Evolutionary conservation across 495 filamentous ascomycete species (phyloP), one percentile per base, ranked within the genome.

Genomic region (Niebla homalea): DNA sequence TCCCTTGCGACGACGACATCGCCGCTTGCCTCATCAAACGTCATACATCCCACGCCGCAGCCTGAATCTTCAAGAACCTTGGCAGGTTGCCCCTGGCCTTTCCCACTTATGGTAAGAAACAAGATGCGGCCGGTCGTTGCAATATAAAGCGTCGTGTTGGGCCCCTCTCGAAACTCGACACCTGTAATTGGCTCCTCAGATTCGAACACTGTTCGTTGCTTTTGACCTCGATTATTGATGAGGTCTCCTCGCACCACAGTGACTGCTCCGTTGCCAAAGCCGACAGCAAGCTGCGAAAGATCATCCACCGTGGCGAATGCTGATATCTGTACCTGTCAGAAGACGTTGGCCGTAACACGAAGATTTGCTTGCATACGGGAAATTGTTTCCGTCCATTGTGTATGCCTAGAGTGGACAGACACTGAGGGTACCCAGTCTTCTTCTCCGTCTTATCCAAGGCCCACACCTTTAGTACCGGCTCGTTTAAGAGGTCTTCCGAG

Each of bases 141-240:
- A 45, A 97, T 83, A 62, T 93, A 98, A 0, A 98, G 75, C 0
- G 85, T 87, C 1, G 81, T 89, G 45, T 67, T 77, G 2, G 63
- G 64, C 8, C 80, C 80, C 49, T 81, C 76, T 25, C 78, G 72
- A 53, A 93, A 78, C 48, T 87, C 84, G 19, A 95, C 81, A 4
- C 88, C 92, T 0, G 92, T 98, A 36, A 98, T 83, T 0, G 92
- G 92, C 57, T 98, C 92, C 57, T 97, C 89, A 2, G 89, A 94
- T 59, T 96, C 92, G 66, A 94, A 93, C 23, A 98, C 88, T 23
- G 90, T 90, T 20, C 93, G 79, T 63, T 98, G 92, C 62, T 88
- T 89, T 35, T 92, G 85, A n/a, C 92, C 92, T 52, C 89, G 79
- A 63, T 97, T 93, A 63, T 97, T 86, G 51, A 98, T 89, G 42